Conservation (phyloP, 208 protist genomes). For the Naegleria lovaniensis region DNA sequence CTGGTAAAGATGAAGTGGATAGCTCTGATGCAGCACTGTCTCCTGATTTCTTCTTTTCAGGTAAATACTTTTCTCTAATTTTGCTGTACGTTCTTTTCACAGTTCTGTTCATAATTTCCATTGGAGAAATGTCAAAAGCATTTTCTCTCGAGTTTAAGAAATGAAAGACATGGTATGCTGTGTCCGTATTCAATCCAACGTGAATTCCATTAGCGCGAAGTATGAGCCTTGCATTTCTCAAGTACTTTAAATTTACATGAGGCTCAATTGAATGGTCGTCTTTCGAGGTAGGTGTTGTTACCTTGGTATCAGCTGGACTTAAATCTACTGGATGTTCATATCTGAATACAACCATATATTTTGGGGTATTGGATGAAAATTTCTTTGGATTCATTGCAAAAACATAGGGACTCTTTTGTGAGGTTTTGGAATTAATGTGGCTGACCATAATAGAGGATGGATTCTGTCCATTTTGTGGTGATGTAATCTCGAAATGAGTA, state of each 20-base stretch:
- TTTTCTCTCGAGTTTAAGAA: conserved; percentile 27
- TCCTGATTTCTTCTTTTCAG: background rate
- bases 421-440: background rate
- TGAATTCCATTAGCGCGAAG: background rate
- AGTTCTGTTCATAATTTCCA: conserved; percentile 23
- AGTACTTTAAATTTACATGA: background rate
- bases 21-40: background rate
- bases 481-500: background rate
- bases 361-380: background rate
- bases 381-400: background rate
- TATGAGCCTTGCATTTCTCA: background rate
- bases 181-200: conserved; percentile 15
- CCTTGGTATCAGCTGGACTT: background rate
- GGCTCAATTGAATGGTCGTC: background rate
- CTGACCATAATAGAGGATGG: background rate
- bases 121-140: background rate
- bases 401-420: background rate
- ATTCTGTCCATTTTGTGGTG: background rate
- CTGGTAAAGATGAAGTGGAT: no score
- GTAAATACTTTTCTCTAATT: background rate
- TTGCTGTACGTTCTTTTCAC: background rate
- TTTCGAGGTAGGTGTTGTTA: no score
- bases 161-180: background rate
- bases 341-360: background rate
- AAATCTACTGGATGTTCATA: conserved; percentile 24